Conservation (phyloP, 352 stramenopile species). For the Phytophthora fragariae region DNA sequence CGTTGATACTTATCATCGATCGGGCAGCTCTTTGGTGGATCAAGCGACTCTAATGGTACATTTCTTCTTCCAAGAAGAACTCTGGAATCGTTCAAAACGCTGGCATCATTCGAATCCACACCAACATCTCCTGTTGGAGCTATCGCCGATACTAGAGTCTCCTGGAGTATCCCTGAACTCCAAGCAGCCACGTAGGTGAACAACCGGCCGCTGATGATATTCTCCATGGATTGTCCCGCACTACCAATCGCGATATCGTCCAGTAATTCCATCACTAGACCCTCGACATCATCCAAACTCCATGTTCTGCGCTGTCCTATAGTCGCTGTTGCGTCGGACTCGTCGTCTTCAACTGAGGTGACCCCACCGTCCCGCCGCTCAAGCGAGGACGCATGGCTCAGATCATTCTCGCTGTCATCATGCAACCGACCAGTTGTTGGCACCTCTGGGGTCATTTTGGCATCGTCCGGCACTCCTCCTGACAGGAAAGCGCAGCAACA, state of each 20-base stretch:
- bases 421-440: conserved; percentile 6
- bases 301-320: conserved; percentile 5
- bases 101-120: conserved; percentile 20
- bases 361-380: background rate
- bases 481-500: background rate
- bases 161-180: conserved; percentile 31
- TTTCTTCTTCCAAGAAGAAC: conserved; percentile 20
- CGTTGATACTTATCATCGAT: conserved; percentile 32
- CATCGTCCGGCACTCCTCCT: conserved; percentile 7
- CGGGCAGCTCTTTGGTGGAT: conserved; percentile 23
- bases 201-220: conserved; percentile 38
- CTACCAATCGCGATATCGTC: conserved; percentile 33
- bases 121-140: conserved; percentile 24
- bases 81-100: conserved; percentile 5
- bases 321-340: background rate
- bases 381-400: background rate
- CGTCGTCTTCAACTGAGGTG: background rate
- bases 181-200: conserved; percentile 35
- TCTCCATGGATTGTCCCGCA: conserved; percentile 31
- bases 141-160: conserved; percentile 29
- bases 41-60: conserved; percentile 14
- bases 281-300: conserved; percentile 41
- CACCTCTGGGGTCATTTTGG: conserved; percentile 31
- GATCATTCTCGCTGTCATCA: conserved; percentile 14
- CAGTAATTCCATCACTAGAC: conserved; percentile 33